Base-by-base conservation (phyloP, 2,329 filamentous ascomycete genomes). In the Fusarium nanum region DNA sequence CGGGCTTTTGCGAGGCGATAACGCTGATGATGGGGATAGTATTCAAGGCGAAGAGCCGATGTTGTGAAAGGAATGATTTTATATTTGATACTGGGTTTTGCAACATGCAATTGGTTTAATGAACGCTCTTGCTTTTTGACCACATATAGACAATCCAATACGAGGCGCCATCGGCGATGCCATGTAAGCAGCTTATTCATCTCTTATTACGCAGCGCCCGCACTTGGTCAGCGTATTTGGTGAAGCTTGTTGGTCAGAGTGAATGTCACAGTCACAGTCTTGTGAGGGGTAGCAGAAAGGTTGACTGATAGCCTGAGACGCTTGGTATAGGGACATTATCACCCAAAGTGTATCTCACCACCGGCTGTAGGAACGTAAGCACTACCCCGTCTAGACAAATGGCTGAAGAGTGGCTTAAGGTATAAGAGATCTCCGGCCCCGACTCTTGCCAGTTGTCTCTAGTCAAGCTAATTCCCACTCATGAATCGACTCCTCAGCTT, bases 1-100 rank as follows among this genome's bases (percentile, higher is more conserved):
- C 49, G 83, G 83, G 1, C 67, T 87, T 27, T 68, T 86, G 55
- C 77, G 79, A 40, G 75, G 76, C 11, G 77, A 79, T 40, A 79
- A 72, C 4, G 79, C 77, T 27, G 81, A 80, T 57, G 76, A 78
- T 20, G 74, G 64, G 4, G 72, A 79, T 71, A 75, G 72, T 71
- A 71, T 79, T 72, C 64, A 68, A 40, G 59, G 64, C 11, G 65
- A 65, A 46, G 72, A 73, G 25, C 71, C 67, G n/a, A 76, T 76
- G 72, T 60, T 76, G 60, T 76, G 72, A 66, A 64, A n/a, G 44
- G 50, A 44, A 13, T 44, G 22, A 41, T 22, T 34, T 41, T 60
- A 64, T 32, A 56, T 28, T 25, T 34, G 44, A 55, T 46, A 30
- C 27, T 46, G 44, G 30, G 23, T 60, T 53, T 13, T 41, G 32